Evolutionary conservation across 805 yeast species (phyloP).

Genomic region (Barnettozyma botsteinii): DNA sequence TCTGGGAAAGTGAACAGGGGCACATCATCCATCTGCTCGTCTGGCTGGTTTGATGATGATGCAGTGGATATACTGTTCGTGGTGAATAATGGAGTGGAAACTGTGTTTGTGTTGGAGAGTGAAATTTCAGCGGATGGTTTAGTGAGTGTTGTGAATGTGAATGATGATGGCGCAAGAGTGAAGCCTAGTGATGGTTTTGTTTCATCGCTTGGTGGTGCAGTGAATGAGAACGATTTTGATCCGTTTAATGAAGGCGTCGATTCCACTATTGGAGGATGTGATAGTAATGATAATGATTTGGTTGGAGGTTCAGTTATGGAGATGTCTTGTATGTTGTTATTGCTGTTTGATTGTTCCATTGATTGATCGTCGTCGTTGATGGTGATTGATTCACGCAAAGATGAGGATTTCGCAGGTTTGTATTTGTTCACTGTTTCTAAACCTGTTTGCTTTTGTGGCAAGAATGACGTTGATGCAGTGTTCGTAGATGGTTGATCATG

Average conservation of each 20-base stretch:
- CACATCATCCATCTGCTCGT: not conserved
- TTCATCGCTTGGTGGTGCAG: not conserved
- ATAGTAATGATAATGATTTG: not conserved
- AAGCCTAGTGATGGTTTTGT: not conserved
- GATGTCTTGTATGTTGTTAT: not conserved
- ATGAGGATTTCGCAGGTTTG: conserved; percentile 28
- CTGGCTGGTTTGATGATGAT: not conserved
- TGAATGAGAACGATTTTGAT: not conserved
- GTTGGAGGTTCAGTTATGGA: not conserved
- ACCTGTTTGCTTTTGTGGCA: conserved; percentile 1
- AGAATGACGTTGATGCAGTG: not conserved
- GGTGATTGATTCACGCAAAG: conserved; percentile 29
- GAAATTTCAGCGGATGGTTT: too few species aligned
- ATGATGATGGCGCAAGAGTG: too few species aligned
- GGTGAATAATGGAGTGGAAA: not conserved
- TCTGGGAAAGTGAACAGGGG: conserved; percentile 18
- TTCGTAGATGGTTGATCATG: not conserved
- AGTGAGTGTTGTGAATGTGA: not conserved
- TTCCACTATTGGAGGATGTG: conserved; percentile 1
- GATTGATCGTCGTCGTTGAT: conserved; percentile 16
- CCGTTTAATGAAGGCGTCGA: conserved; percentile 3
- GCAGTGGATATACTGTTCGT: not conserved
- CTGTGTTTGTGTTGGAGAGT: too few species aligned
- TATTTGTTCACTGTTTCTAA: conserved; percentile 2
- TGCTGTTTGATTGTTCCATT: conserved; percentile 8